These are phyloP conservation scores for Persicaria maculosa DNA, from an alignment of 148 eudicot genomes.

Conservation along the genomic window DNA sequence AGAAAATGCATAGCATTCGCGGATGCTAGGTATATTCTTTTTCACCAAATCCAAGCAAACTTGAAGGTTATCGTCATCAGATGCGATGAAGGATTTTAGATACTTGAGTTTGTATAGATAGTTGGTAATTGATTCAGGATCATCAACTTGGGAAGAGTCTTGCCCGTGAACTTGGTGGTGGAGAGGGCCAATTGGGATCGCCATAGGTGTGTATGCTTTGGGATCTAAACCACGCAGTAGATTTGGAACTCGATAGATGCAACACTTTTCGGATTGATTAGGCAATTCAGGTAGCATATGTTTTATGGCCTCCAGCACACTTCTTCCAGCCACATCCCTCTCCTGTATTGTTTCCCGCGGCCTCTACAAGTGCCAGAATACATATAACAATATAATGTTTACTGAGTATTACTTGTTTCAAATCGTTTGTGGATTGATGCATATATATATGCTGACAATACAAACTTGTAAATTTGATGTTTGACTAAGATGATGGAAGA, in stretches of 20 bases:
- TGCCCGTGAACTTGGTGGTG: not conserved
- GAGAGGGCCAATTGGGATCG: constrained; percentile 2
- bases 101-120: not conserved
- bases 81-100: not conserved
- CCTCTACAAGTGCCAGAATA: no score
- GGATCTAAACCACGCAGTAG: not conserved
- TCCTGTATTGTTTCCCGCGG: not conserved
- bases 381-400: no score
- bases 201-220: not conserved
- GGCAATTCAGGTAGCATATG: not conserved
- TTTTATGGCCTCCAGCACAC: not conserved
- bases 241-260: constrained; percentile 11
- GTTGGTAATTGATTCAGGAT: not conserved
- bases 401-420: no score
- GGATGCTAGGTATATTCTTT: not conserved
- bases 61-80: not conserved
- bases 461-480: no score
- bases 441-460: no score
- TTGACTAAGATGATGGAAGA: no score
- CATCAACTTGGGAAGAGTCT: not conserved
- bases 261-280: not conserved
- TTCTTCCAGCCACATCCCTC: not conserved
- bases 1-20: not conserved
- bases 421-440: no score
- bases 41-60: not conserved